Base-by-base conservation (phyloP, 192 early-diverging fungal species). In the Powellomyces hirtus region DNA sequence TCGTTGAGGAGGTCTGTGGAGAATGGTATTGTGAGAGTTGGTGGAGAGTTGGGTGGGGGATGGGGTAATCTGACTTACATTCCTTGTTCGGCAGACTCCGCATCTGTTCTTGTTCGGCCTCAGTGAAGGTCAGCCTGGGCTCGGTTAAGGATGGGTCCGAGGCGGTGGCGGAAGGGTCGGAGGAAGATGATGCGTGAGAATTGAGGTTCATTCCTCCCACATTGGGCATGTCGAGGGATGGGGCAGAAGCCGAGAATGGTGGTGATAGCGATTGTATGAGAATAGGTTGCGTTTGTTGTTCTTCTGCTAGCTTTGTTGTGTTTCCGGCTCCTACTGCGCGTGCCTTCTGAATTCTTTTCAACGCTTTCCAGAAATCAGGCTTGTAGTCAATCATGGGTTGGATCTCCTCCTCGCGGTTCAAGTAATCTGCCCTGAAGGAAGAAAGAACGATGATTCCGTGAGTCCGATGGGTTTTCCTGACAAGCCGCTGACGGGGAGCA, bases 321-420 rank as follows among this genome's bases (percentile, higher is more conserved):
- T n/a, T n/a, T n/a, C n/a, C n/a, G n/a, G n/a, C n/a, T n/a, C n/a
- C 53, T 4, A 18, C 3, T 4, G 53, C 53, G 3, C 73, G 66
- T 0, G 62, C 42, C 49, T 89, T 87, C 70, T 94, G 91, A 11
- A 89, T 73, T 27, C 81, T 64, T 49, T 85, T 88, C 51, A 96
- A 65, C 5, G 79, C 76, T 18, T 77, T 84, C 80, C 84, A 84
- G 65, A 79, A 87, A 8, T 75, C 68, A 1, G 91, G 88, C 65
- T 89, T 91, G 65, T 84, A 93, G 37, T 87, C 83, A 14, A 94
- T 76, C n/a, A 93, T 14, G 7, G 80, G 69, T 62, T 84, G 71
- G n/a, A 96, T 93, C 33, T 94, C 94, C n/a, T 94, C 92, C 62
- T 91, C 87, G 13, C 26, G 3, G 64, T 88, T 85, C 37, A 92